These are phyloP conservation scores for Geotrichum europaeum DNA, from an alignment of 1,139 yeast species.

Conservation along the genomic window DNA sequence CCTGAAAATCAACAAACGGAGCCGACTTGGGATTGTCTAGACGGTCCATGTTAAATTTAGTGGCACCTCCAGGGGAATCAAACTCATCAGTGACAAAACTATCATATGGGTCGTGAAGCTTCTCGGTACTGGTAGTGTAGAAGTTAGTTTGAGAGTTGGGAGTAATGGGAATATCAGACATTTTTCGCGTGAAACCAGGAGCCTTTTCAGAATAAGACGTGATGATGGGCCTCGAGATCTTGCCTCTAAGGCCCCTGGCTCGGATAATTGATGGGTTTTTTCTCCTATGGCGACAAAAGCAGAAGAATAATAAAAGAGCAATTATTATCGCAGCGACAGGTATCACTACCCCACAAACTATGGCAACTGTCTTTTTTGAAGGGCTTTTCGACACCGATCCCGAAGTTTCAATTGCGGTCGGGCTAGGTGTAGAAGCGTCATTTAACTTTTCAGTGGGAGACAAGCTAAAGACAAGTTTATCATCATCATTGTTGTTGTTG, in stretches of 20 bases:
- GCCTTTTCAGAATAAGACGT: constrained; percentile 21
- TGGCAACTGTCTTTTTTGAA: constrained; percentile 53
- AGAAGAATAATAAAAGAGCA: constrained; percentile 41
- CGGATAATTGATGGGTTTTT: constrained; percentile 13
- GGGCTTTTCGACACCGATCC: constrained; percentile 16
- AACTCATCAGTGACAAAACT: not conserved
- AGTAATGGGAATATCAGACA: constrained; percentile 7
- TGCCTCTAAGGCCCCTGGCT: not conserved
- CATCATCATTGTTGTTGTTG: constrained; percentile 27
- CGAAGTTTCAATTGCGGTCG: constrained; percentile 19
- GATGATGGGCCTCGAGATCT: constrained; percentile 28
- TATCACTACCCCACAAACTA: constrained; percentile 83
- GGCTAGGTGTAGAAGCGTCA: constrained; percentile 22
- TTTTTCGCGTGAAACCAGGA: not conserved
- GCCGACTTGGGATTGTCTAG: constrained; percentile 13
- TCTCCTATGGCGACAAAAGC: constrained; percentile 44
- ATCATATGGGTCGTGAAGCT: not conserved
- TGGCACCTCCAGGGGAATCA: constrained; percentile 14
- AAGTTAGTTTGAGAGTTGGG: constrained; percentile 31
- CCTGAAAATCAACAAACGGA: not conserved
- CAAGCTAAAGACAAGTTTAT: constrained; percentile 37
- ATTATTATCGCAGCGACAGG: constrained; percentile 52
- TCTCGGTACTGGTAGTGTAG: constrained; percentile 1
- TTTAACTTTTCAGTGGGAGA: constrained; percentile 19
- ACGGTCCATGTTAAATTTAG: constrained; percentile 14